phyloP scores from a whole-genome alignment of 2,329 filamentous ascomycete genomes.

The Trichophyton equinum region DNA sequence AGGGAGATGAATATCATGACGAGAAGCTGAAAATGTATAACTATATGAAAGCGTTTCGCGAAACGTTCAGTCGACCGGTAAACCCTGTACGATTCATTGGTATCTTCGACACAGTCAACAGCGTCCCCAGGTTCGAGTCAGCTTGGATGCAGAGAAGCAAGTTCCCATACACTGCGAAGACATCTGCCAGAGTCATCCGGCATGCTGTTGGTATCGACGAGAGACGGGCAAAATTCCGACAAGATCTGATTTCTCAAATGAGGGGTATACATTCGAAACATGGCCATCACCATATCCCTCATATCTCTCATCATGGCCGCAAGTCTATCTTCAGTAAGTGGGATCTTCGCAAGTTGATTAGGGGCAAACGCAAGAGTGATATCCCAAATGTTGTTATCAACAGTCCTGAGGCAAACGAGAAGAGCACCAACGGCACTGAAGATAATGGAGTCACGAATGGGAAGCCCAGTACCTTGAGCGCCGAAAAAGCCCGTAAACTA shows the following conservation, averaged over 20 bases:
- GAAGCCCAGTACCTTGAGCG: neutral
- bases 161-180: conserved; percentile 21
- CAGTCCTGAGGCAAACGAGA: neutral
- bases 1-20: conserved; percentile 10
- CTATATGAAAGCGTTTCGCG: conserved; percentile 35
- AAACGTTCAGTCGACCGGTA: conserved; percentile 38
- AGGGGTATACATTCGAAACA: neutral
- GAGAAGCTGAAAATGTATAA: conserved; percentile 12
- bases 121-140: conserved; percentile 28
- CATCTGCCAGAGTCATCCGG: conserved; percentile 29
- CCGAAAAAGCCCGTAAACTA: neutral
- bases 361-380: neutral
- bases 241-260: conserved; percentile 32
- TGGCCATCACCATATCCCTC: neutral
- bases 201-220: conserved; percentile 45
- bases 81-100: conserved; percentile 42
- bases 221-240: conserved; percentile 44
- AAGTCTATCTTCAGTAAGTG: neutral
- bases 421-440: neutral
- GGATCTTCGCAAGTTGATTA: conserved; percentile 2
- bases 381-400: conserved; percentile 1
- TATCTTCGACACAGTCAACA: conserved; percentile 44
- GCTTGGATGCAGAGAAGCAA: conserved; percentile 22
- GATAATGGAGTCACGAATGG: neutral
- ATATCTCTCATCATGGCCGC: neutral